These are phyloP conservation scores for Termitomyces sp. DNA, from an alignment of 768 basidiomycete species.

Conservation along the genomic window DNA sequence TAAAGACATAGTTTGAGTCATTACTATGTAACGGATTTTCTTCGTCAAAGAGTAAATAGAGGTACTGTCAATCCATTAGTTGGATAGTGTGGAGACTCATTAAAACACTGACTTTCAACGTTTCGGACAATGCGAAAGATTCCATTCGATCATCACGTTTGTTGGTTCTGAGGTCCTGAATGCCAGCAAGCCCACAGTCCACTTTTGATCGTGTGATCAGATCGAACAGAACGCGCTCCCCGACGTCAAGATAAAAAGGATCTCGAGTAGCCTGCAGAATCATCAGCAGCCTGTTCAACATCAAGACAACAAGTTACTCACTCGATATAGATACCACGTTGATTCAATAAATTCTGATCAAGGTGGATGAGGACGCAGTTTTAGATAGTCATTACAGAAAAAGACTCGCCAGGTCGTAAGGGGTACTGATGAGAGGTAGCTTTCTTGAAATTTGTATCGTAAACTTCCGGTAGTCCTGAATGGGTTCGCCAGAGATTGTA, in stretches of 20 bases:
- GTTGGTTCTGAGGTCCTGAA: slow-evolving; percentile 75
- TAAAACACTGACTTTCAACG: slow-evolving; percentile 64
- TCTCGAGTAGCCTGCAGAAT: slow-evolving; percentile 80
- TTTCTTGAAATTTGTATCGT: slow-evolving; percentile 69
- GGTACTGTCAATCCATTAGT: slow-evolving; percentile 53
- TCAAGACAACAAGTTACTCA: slow-evolving; percentile 26
- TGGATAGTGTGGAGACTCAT: neutral
- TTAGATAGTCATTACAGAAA: neutral
- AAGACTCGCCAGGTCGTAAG: slow-evolving; percentile 61
- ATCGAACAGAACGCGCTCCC: slow-evolving; percentile 79
- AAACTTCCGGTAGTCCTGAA: slow-evolving; percentile 90
- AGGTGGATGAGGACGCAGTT: neutral
- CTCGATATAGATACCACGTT: slow-evolving; percentile 93
- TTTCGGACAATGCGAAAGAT: slow-evolving; percentile 91
- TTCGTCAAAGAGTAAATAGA: slow-evolving; percentile 91
- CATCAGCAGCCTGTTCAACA: neutral
- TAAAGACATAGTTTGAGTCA: slow-evolving; percentile 86
- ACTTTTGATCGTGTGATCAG: slow-evolving; percentile 72
- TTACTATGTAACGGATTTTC: slow-evolving; percentile 68
- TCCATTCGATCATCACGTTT: slow-evolving; percentile 94
- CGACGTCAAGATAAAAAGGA: slow-evolving; percentile 89
- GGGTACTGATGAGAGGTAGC: slow-evolving; percentile 80
- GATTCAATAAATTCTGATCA: slow-evolving; percentile 86
- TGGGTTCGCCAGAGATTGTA: slow-evolving; percentile 92
- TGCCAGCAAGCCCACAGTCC: slow-evolving; percentile 80